A percentile compares a stretch with the other conserved stretches of the same genome.
These are phyloP conservation scores for Kwoniella sp. DNA, from an alignment of 768 basidiomycete species.

Conservation along the genomic window DNA sequence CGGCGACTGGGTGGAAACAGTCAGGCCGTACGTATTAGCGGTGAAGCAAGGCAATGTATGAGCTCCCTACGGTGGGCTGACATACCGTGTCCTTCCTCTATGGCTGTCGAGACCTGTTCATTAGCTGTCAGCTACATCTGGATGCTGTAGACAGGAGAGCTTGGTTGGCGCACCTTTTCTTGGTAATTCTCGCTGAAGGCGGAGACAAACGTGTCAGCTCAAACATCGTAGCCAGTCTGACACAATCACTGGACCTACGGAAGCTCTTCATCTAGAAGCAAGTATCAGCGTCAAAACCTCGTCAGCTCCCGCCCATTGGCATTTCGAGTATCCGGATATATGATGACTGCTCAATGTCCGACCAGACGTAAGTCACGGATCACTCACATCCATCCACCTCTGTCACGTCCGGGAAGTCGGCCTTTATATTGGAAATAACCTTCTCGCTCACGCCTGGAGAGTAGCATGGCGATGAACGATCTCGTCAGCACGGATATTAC, in stretches of 20 bases:
- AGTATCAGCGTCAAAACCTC: not conserved
- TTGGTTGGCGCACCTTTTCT: constrained; percentile 56
- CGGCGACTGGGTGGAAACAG: constrained; percentile 63
- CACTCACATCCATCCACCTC: constrained; percentile 85
- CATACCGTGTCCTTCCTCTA: constrained; percentile 66
- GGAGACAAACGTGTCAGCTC: constrained; percentile 7
- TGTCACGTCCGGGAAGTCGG: constrained; percentile 62
- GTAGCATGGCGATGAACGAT: not conserved
- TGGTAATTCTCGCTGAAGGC: constrained; percentile 65
- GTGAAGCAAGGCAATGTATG: not conserved
- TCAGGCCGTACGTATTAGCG: not conserved
- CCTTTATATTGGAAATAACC: constrained; percentile 73
- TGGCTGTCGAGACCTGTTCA: constrained; percentile 66
- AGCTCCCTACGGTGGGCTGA: not conserved
- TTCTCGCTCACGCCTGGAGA: constrained; percentile 62
- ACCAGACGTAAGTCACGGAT: not conserved
- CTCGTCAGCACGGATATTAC: constrained; percentile 41
- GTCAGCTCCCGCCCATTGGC: constrained; percentile 14
- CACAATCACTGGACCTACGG: constrained; percentile 30
- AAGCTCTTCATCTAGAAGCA: constrained; percentile 37
- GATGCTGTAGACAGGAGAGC: not conserved
- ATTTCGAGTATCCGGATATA: not conserved
- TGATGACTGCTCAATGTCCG: not conserved
- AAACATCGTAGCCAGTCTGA: not conserved
- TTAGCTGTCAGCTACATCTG: constrained; percentile 9